These are phyloP conservation scores for Pseudogymnoascus sp. DNA, from an alignment of 2,329 filamentous ascomycete species.

Conservation along the genomic window DNA sequence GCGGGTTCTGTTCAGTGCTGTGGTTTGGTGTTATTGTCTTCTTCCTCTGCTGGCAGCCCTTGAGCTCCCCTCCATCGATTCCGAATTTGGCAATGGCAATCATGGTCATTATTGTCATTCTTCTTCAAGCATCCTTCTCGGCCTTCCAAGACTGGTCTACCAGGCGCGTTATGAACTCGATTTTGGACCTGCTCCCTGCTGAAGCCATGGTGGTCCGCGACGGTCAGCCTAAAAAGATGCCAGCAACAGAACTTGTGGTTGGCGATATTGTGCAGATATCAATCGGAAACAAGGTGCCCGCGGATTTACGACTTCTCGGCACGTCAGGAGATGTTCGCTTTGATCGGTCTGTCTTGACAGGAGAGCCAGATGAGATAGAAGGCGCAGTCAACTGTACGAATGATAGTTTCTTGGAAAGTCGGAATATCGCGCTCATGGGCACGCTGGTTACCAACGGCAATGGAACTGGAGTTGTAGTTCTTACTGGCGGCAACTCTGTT, in stretches of 20 bases:
- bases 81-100: slow-evolving; percentile 40
- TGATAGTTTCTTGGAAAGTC: slow-evolving; percentile 78
- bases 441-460: slow-evolving; percentile 94
- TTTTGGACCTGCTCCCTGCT: slow-evolving; percentile 38
- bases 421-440: slow-evolving; percentile 99
- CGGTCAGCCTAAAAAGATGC: slow-evolving; percentile 32
- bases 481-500: slow-evolving; percentile 77
- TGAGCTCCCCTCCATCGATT: slow-evolving; percentile 36
- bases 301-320: slow-evolving; percentile 57
- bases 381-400: slow-evolving; percentile 64
- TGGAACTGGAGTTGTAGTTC: slow-evolving; percentile 80
- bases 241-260: slow-evolving; percentile 42
- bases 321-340: slow-evolving; percentile 91
- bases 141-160: slow-evolving; percentile 43
- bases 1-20: slow-evolving; percentile 41
- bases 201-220: slow-evolving; percentile 39
- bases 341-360: slow-evolving; percentile 93
- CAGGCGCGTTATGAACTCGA: slow-evolving; percentile 39
- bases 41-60: slow-evolving; percentile 40
- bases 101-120: slow-evolving; percentile 39
- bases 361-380: slow-evolving; percentile 95
- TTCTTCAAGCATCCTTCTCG: slow-evolving; percentile 39
- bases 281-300: slow-evolving; percentile 62
- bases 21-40: slow-evolving; percentile 41
- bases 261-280: slow-evolving; percentile 57